phyloP scores from a whole-genome alignment of 75 land plant genomes.

The Chamaecyparis obtusa region DNA sequence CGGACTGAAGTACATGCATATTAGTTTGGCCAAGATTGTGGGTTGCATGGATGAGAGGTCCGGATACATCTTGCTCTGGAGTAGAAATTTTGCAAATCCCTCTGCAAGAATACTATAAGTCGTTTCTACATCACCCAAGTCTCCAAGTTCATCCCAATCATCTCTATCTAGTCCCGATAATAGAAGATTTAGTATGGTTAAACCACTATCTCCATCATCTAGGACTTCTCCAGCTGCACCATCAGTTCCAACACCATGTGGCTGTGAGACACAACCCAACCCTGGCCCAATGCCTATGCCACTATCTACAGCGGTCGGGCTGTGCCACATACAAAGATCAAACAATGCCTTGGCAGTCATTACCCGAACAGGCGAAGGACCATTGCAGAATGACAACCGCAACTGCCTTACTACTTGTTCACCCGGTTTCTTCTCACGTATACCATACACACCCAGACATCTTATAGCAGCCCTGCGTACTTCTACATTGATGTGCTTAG shows the following conservation, averaged over 20 bases:
- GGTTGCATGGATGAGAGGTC: slow-evolving; percentile 49
- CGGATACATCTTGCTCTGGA: slow-evolving; percentile 69
- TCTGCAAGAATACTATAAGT: slow-evolving; percentile 63
- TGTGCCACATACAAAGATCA: slow-evolving; percentile 81
- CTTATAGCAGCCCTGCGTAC: slow-evolving; percentile 73
- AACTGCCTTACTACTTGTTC: slow-evolving; percentile 66
- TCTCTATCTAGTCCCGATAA: slow-evolving; percentile 41
- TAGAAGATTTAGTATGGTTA: slow-evolving; percentile 50
- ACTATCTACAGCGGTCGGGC: slow-evolving; percentile 67
- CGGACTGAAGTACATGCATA: slow-evolving; percentile 66
- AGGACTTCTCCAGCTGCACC: slow-evolving; percentile 19
- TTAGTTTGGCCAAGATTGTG: slow-evolving; percentile 48
- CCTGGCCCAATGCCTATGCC: slow-evolving; percentile 36
- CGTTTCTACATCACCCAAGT: slow-evolving; percentile 55
- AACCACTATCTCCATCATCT: slow-evolving; percentile 19
- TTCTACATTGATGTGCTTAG: slow-evolving; percentile 74
- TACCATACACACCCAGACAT: slow-evolving; percentile 78
- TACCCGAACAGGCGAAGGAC: slow-evolving; percentile 37
- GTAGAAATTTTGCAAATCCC: slow-evolving; percentile 91
- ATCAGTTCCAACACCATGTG: slow-evolving; percentile 9
- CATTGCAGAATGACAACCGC: slow-evolving; percentile 45
- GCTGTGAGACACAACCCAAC: slow-evolving; percentile 17
- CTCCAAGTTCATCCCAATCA: slow-evolving; percentile 25
- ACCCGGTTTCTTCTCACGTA: slow-evolving; percentile 56
- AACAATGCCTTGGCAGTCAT: slow-evolving; percentile 78